phyloP scores from a whole-genome alignment of 805 yeast species.

The Spathaspora girioi region DNA sequence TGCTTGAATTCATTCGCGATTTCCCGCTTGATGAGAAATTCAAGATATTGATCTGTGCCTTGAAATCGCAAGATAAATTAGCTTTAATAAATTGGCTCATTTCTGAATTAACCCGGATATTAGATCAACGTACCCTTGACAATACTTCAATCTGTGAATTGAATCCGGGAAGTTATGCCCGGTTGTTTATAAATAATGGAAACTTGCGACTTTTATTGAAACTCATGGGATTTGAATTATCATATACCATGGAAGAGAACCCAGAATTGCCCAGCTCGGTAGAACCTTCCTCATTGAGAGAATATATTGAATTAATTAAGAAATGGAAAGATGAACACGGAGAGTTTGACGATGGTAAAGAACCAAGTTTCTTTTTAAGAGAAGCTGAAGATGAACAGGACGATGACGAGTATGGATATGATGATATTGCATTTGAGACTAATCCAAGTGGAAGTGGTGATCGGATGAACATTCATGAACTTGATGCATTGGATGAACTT shows the following conservation, averaged over 20 bases:
- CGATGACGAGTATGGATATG: conserved; percentile 24
- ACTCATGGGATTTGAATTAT: conserved; percentile 44
- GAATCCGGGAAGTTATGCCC: conserved; percentile 12
- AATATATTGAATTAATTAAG: conserved; percentile 32
- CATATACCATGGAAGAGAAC: conserved; percentile 33
- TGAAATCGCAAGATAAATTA: conserved; percentile 43
- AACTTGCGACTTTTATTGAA: conserved; percentile 45
- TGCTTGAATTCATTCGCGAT: conserved; percentile 29
- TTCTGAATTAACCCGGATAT: conserved; percentile 27
- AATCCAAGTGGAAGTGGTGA: background rate
- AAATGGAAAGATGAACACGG: conserved; percentile 41
- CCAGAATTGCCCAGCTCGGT: conserved; percentile 36
- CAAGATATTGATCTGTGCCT: conserved; percentile 47
- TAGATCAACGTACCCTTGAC: conserved; percentile 17
- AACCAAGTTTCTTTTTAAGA: conserved; percentile 28
- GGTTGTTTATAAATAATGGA: conserved; percentile 45
- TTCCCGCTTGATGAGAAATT: conserved; percentile 43
- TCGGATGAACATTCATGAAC: background rate
- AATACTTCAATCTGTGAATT: conserved; percentile 8
- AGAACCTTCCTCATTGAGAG: conserved; percentile 26
- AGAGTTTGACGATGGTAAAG: conserved; percentile 33
- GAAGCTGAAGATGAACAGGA: conserved; percentile 26
- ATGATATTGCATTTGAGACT: conserved; percentile 30
- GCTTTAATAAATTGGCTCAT: conserved; percentile 43
- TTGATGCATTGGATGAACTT: conserved; percentile 29